Conservation (phyloP, 257 asterid species). For the Solanum medicagineum region DNA sequence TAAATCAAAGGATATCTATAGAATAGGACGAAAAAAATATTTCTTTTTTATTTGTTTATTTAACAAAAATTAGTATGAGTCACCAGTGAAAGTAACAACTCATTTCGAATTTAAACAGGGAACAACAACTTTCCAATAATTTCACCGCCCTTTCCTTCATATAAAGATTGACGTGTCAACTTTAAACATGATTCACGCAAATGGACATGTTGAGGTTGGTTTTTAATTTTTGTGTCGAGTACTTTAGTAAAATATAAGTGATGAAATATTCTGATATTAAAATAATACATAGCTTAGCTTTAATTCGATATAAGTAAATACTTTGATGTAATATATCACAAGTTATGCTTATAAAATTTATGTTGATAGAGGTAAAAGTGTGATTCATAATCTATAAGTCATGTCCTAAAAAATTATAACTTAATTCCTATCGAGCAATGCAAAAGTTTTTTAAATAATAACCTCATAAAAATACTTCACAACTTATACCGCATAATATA, state of each 20-base stretch:
- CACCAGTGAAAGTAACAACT: not conserved
- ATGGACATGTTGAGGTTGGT: not conserved
- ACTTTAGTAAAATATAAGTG: not conserved
- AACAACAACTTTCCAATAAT: not conserved
- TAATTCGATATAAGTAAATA: not conserved
- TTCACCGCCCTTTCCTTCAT: not conserved
- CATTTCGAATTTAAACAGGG: not conserved
- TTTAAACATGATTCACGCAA: not conserved
- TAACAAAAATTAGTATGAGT: not conserved
- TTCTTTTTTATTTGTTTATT: no score
- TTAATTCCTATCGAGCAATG: not conserved
- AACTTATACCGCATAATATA: no score
- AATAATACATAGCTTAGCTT: not conserved
- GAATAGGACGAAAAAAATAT: accelerated
- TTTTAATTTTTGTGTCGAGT: not conserved
- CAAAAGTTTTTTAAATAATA: no score
- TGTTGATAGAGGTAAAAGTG: not conserved
- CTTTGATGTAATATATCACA: not conserved
- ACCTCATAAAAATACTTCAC: not conserved
- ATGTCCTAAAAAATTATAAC: not conserved
- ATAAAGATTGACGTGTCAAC: not conserved
- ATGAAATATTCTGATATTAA: not conserved
- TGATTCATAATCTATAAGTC: not conserved
- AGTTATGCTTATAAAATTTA: not conserved
- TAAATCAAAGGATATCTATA: no score